A percentile compares a stretch with the other conserved stretches of the same genome.
Conservation (phyloP, 257 asterid genomes). For the Paulownia fortunei region DNA sequence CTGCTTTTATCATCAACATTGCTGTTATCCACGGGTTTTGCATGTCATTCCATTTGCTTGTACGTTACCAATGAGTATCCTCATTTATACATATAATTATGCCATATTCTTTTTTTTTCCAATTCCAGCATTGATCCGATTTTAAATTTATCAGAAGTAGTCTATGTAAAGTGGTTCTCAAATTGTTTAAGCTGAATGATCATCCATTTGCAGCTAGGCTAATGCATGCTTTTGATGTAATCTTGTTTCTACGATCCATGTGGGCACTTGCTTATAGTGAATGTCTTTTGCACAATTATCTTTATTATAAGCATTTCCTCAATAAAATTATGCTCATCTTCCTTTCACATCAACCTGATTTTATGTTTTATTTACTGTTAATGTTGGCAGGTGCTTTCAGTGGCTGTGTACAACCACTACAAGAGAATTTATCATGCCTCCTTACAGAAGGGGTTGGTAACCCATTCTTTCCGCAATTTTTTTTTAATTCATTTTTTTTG, state of each 20-base stretch:
- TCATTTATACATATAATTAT: neutral
- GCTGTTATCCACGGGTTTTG: neutral
- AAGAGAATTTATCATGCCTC: slow-evolving; percentile 80
- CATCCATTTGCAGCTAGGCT: slow-evolving; percentile 9
- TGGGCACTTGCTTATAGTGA: slow-evolving; percentile 26
- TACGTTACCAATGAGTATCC: neutral
- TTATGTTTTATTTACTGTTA: slow-evolving; percentile 15
- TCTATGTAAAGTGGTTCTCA: slow-evolving; percentile 11
- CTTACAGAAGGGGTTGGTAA: slow-evolving; percentile 72
- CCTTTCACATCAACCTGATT: slow-evolving; percentile 6
- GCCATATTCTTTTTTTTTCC: neutral
- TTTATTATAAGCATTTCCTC: slow-evolving; percentile 16
- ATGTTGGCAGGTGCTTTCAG: slow-evolving; percentile 82
- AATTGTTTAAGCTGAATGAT: slow-evolving; percentile 7
- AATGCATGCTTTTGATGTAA: neutral
- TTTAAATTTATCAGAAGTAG: slow-evolving; percentile 9
- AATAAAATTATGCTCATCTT: slow-evolving; percentile 5
- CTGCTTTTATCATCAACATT: neutral
- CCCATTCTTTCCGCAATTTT: slow-evolving; percentile 19
- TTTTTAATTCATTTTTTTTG: neutral
- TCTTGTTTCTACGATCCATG: slow-evolving; percentile 25
- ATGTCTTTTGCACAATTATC: neutral
- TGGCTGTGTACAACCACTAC: slow-evolving; percentile 92
- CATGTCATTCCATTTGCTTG: slow-evolving; percentile 1
- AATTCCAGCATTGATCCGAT: neutral